A percentile compares a stretch with the other conserved stretches of the same genome.
phyloP scores from a whole-genome alignment of 257 asterid genomes.

The Penstemon eatonii region DNA sequence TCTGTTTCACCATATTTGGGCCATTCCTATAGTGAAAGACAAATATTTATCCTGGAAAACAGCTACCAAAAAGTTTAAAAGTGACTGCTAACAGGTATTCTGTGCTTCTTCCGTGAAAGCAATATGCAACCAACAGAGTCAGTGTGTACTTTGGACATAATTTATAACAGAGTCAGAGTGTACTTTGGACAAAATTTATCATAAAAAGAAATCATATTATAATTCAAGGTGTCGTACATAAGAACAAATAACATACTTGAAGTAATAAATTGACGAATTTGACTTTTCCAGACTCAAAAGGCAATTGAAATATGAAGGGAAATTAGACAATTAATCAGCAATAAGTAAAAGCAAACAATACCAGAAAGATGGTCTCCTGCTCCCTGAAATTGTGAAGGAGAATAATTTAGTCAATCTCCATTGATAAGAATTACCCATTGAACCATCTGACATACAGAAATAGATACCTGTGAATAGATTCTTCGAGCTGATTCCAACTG shows the following conservation, averaged over 20 bases:
- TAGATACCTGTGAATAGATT: conserved; percentile 72
- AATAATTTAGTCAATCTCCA: conserved; percentile 27
- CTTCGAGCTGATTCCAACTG: conserved; percentile 87
- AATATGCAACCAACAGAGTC: not conserved
- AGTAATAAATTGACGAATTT: conserved; percentile 9
- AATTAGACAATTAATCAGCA: conserved; percentile 11
- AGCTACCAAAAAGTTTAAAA: not conserved
- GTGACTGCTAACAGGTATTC: conserved; percentile 9
- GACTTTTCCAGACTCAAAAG: conserved; percentile 5
- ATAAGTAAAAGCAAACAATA: conserved; percentile 30
- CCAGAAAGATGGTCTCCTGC: conserved; percentile 61
- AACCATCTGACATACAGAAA: conserved; percentile 15
- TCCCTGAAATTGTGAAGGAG: conserved; percentile 59
- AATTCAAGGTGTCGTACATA: not conserved
- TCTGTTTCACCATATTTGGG: not conserved
- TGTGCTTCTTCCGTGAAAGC: not conserved
- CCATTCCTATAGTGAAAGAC: not conserved
- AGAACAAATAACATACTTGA: not conserved
- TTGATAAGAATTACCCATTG: not conserved
- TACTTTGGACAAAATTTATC: not conserved
- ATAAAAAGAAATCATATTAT: not conserved
- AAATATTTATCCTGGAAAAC: not conserved
- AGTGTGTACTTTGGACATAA: not conserved
- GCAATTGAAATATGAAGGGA: conserved; percentile 16
- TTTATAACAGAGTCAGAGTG: too few relatives aligned